Percentiles rank a stretch among this genome's conserved stretches.
Conservation (phyloP, 805 yeast genomes). For the Candida maesae region DNA sequence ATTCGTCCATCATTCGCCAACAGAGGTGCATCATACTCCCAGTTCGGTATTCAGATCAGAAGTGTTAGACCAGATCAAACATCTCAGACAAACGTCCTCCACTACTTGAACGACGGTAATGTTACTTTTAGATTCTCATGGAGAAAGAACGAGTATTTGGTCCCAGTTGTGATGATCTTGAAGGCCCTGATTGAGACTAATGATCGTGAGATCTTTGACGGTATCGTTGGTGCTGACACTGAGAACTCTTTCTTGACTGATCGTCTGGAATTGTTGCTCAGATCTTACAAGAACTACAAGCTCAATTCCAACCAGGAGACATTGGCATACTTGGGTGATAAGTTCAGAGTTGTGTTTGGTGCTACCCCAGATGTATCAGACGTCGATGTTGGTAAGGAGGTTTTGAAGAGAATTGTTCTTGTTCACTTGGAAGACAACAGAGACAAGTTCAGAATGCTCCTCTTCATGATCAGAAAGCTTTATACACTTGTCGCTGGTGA, state of each 20-base stretch:
- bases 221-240: constrained; percentile 86
- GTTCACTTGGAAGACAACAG: constrained; percentile 74
- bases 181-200: constrained; percentile 88
- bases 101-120: constrained; percentile 91
- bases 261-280: constrained; percentile 89
- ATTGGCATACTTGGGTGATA: constrained; percentile 92
- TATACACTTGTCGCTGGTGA: constrained; percentile 96
- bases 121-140: constrained; percentile 96
- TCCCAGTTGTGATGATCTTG: constrained; percentile 89
- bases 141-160: constrained; percentile 92
- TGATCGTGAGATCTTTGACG: constrained; percentile 94
- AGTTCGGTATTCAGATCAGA: constrained; percentile 91
- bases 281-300: constrained; percentile 80
- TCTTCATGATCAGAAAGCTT: constrained; percentile 93
- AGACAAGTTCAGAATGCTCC: constrained; percentile 82
- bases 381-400: constrained; percentile 85
- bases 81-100: constrained; percentile 96
- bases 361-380: constrained; percentile 87
- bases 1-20: constrained; percentile 91
- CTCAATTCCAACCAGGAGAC: constrained; percentile 81
- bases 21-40: constrained; percentile 88
- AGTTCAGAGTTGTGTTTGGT: constrained; percentile 89
- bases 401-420: constrained; percentile 76
- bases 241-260: constrained; percentile 92
- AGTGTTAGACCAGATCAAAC: constrained; percentile 96